Percentiles rank a stretch among this genome's conserved stretches.
phyloP scores from a whole-genome alignment of 2,329 filamentous ascomycete genomes.

The Cladosporium oxysporum region DNA sequence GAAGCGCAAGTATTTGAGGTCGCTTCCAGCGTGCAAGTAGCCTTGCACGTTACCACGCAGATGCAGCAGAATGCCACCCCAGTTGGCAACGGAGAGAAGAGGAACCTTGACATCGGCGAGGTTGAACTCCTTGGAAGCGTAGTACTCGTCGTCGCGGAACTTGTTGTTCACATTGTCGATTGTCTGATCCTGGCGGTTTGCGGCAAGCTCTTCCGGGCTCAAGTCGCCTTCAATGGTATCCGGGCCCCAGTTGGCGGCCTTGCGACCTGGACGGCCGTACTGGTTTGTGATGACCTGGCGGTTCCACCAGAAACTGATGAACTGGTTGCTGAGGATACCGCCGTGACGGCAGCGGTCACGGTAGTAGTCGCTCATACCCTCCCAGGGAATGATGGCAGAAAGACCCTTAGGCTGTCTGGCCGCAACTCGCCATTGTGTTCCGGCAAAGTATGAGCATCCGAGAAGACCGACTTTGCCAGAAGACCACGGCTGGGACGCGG shows the following conservation, averaged over 20 bases:
- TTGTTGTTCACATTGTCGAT: constrained; percentile 51
- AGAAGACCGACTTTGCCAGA: constrained; percentile 47
- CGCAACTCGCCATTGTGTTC: constrained; percentile 44
- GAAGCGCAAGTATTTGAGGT: constrained; percentile 68
- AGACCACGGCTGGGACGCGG: constrained; percentile 47
- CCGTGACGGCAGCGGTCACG: constrained; percentile 50
- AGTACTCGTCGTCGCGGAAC: constrained; percentile 66
- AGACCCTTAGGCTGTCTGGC: constrained; percentile 44
- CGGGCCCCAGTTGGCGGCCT: constrained; percentile 54
- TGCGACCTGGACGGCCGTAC: constrained; percentile 56
- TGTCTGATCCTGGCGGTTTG: constrained; percentile 47
- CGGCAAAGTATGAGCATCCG: constrained; percentile 48
- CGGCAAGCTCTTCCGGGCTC: constrained; percentile 52
- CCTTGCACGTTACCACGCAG: constrained; percentile 69
- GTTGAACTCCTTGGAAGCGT: constrained; percentile 65
- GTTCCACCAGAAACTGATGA: constrained; percentile 67
- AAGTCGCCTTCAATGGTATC: constrained; percentile 61
- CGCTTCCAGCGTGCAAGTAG: constrained; percentile 63
- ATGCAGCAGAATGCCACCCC: constrained; percentile 70
- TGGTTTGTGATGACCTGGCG: constrained; percentile 68
- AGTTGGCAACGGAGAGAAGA: constrained; percentile 67
- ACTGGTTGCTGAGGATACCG: constrained; percentile 40
- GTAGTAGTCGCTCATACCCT: constrained; percentile 49
- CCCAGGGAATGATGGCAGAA: constrained; percentile 48
- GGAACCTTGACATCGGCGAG: constrained; percentile 68